A percentile compares a stretch with the other conserved stretches of the same genome.
Conservation (phyloP, 208 protist species). For the Trichomonas tenax region DNA sequence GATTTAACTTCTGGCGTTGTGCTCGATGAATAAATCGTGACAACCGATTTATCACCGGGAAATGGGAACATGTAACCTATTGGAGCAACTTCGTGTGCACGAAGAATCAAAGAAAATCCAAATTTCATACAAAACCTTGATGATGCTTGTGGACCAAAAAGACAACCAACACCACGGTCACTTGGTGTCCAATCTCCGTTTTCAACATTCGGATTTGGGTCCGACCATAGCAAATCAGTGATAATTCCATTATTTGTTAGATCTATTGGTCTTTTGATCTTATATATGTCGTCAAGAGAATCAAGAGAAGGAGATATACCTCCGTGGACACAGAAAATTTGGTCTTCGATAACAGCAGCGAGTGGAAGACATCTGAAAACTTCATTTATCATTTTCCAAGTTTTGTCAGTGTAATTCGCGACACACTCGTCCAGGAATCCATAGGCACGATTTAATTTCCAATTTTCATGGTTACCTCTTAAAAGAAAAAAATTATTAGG, state of each 20-base stretch:
- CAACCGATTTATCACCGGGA: conserved; percentile 49
- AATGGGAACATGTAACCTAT: background rate
- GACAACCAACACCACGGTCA: conserved; percentile 89
- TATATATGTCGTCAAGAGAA: conserved; percentile 68
- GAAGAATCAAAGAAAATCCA: conserved; percentile 93
- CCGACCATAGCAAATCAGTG: conserved; percentile 96
- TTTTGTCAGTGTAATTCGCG: conserved; percentile 82
- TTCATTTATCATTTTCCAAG: conserved; percentile 96
- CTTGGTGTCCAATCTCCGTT: conserved; percentile 81
- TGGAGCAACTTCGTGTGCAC: conserved; percentile 79
- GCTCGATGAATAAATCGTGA: conserved; percentile 95
- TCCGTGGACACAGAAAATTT: conserved; percentile 89
- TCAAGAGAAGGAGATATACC: conserved; percentile 37
- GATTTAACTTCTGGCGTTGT: conserved; percentile 88
- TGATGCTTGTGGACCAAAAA: conserved; percentile 90
- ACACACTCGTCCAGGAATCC: conserved; percentile 57
- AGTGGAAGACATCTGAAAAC: conserved; percentile 96
- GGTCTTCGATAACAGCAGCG: conserved; percentile 92
- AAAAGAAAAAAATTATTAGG: conserved; percentile 92
- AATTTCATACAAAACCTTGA: conserved; percentile 88
- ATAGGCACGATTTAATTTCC: conserved; percentile 87
- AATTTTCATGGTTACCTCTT: conserved; percentile 95
- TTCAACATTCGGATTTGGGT: conserved; percentile 76
- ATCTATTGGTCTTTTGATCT: conserved; percentile 81
- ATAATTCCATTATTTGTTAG: conserved; percentile 93